phyloP scores from a whole-genome alignment of 176 grass and related monocot species.

The Phyllostachys edulis region DNA sequence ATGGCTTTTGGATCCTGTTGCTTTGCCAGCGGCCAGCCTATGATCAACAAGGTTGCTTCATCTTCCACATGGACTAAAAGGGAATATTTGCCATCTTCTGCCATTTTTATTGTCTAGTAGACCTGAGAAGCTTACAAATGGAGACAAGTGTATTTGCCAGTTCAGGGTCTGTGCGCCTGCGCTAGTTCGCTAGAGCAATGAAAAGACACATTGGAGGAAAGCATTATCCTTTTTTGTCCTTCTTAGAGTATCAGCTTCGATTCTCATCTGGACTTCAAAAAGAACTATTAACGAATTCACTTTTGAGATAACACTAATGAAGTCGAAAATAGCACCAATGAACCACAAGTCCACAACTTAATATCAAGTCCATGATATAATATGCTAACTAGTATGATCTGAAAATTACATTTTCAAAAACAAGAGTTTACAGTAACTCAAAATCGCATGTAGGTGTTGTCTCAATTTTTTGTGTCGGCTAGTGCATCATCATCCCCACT shows the following conservation, averaged over 20 bases:
- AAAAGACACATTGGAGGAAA: neutral
- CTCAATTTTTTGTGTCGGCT: too few relatives aligned
- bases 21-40: conserved; percentile 5
- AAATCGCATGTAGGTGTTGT: neutral
- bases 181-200: neutral
- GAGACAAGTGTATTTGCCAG: neutral
- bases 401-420: conserved; percentile 1
- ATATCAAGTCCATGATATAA: neutral
- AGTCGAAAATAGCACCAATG: neutral
- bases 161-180: neutral
- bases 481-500: neutral
- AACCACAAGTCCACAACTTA: neutral
- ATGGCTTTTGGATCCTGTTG: neutral
- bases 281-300: neutral
- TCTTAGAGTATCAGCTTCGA: neutral
- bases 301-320: neutral
- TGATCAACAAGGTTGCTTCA: neutral
- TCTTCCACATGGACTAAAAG: neutral
- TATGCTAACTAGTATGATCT: neutral
- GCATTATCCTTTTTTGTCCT: neutral
- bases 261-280: neutral
- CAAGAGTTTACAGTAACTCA: neutral
- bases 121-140: neutral
- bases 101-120: neutral
- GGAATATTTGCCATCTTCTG: neutral